Evolutionary conservation across 2,329 filamentous ascomycete genomes (phyloP), one percentile per base, ranked within the genome.

Genomic region (Aureobasidium sp.): DNA sequence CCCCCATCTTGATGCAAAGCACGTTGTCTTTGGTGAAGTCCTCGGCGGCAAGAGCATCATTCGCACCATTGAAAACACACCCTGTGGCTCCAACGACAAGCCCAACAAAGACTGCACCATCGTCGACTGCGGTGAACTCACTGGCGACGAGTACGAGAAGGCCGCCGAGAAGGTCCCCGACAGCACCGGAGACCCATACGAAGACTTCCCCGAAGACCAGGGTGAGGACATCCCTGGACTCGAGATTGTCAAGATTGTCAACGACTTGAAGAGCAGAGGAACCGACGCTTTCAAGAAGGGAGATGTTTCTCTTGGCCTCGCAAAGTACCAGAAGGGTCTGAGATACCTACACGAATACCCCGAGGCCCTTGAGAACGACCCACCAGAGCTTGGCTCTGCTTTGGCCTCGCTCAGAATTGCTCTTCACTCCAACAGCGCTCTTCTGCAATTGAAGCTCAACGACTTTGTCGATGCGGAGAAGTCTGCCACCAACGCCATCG

Each of bases 21-120:
- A 99, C 77, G 94, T 97, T 50, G 92, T 99, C 27, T 99, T 97
- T 69, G 94, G 94, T 66, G 88, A 97, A 73, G 93, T 97, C 61
- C 83, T 97, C 71, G 89, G 87, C 64, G 94, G 94, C 71, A 97
- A 97, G 82, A 92, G 90, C 65, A 79, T 97, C 40, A 84, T 97
- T 37, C 88, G 94, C 66, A 86, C 92, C 74, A 86, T 97, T 70
- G 94, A 99, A 78, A 94, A 94, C 75, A 79, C 90, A 65, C 80
- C 81, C 59, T 94, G 89, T 1, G 81, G 87, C 67, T 77, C 82
- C 31, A 83, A 82, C 69, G 94, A 97, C 79, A 93, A 92, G 77
- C 92, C 91, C 31, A 73, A 72, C 56, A 81, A 85, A 66, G 88
- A 92, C 61, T 88, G 87, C 62, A 81, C 85, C 60, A 92, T 97